Conservation (phyloP, 345 rosid species). For the Turnera subulata region DNA sequence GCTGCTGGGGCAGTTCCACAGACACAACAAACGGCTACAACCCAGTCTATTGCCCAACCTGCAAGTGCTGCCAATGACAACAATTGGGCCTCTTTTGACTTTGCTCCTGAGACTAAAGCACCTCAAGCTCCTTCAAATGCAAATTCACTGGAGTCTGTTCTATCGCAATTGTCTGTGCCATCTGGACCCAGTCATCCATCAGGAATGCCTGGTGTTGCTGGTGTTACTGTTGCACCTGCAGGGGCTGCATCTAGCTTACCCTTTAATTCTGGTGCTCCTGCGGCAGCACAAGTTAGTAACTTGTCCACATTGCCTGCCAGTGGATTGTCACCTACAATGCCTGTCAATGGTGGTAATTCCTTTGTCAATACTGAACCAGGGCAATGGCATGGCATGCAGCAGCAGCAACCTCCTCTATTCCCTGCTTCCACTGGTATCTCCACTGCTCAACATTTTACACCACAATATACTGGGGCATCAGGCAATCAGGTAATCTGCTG, state of each 20-base stretch:
- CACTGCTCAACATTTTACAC: conserved; percentile 37
- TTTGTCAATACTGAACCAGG: conserved; percentile 21
- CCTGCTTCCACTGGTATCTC: conserved; percentile 43
- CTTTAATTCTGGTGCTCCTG: conserved; percentile 23
- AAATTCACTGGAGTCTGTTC: conserved; percentile 69
- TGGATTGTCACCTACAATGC: conserved; percentile 27
- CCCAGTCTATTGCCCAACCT: conserved; percentile 42
- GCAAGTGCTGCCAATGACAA: conserved; percentile 39
- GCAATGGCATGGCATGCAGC: conserved; percentile 42
- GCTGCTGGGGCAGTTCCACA: conserved; percentile 35
- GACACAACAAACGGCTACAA: conserved; percentile 31
- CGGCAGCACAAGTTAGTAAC: conserved; percentile 26
- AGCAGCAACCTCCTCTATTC: conserved; percentile 44
- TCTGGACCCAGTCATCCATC: conserved; percentile 45
- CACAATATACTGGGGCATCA: conserved; percentile 42
- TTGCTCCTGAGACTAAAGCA: conserved; percentile 37
- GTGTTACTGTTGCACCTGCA: conserved; percentile 23
- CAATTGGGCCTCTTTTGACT: conserved; percentile 80
- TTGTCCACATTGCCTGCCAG: conserved; percentile 28
- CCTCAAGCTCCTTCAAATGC: conserved; percentile 51
- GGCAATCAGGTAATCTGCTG: conserved; percentile 51
- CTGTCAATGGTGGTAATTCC: conserved; percentile 29
- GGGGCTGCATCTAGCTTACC: conserved; percentile 24
- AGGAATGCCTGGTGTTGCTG: conserved; percentile 30
- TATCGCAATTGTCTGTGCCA: conserved; percentile 63